Base-by-base conservation (phyloP, 441 rosid genomes). In the Pelargonium cotyledonis region DNA sequence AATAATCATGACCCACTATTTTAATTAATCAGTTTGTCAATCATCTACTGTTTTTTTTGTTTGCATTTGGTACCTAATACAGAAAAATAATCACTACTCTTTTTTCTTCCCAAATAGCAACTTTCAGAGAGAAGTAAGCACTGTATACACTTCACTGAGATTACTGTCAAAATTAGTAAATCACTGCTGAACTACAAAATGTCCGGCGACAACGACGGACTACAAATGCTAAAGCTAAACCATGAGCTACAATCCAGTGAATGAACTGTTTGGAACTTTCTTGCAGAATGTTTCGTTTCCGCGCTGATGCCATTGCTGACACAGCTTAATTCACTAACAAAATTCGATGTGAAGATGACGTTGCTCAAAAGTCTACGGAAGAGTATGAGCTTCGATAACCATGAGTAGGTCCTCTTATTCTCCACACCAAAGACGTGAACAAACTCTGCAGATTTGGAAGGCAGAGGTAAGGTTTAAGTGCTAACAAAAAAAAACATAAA, bases 361-460 rank as follows among this genome's bases (percentile, higher is more conserved):
- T 63, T 44, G 76, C 69, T 86, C 75, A 89, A 80, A 88, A 89
- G 79, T 88, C 80, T 63, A 85, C 89, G 5, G 80, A 82, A 76
- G 92, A 84, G 80, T 90, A 87, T 35, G 97, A 82, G 75, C 77
- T 72, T 65, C 82, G 75, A n/a, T 88, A 70, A 72, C 84, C 79
- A 79, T 74, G 80, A 49, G 92, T 82, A 44, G 88, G 82, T 53
- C 96, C 96, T 67, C 81, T 68, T 46, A 84, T 78, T 82, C 72
- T 92, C 68, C 77, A 78, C 26, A 84, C 71, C 68, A 88, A 69
- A 68, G 90, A 85, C 26, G 83, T 75, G 72, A 75, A 80, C 65
- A 74, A 78, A 66, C 76, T 75, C 97, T 95, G 92, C 83, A 72
- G 71, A 70, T 14, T 61, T 35, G 65, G 7, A 44, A 23, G 61